Evolutionary conservation across 2,329 filamentous ascomycete genomes (phyloP).

Genomic region (Venturiaceae sp.): DNA sequence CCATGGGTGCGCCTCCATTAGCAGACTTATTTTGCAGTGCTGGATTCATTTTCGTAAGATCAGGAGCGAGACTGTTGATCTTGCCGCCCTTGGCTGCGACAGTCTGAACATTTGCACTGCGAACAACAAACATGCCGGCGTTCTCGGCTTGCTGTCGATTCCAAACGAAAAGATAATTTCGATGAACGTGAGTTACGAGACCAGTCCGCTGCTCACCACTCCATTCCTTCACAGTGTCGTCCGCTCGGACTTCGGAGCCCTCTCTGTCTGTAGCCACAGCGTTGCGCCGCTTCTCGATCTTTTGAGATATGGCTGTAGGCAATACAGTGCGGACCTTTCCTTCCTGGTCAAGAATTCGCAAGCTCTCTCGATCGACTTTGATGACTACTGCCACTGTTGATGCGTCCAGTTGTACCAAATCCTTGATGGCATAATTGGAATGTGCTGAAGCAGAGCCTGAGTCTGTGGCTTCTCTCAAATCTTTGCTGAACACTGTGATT

Average conservation of each 20-base stretch:
- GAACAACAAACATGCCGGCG: slow-evolving; percentile 78
- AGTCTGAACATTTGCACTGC: slow-evolving; percentile 76
- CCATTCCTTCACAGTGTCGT: slow-evolving; percentile 87
- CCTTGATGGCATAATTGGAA: slow-evolving; percentile 86
- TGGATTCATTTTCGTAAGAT: slow-evolving; percentile 87
- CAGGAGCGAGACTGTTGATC: slow-evolving; percentile 60
- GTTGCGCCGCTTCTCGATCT: slow-evolving; percentile 69
- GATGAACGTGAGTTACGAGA: slow-evolving; percentile 86
- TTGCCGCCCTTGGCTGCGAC: slow-evolving; percentile 91
- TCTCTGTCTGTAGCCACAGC: slow-evolving; percentile 89
- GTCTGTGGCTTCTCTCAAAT: slow-evolving; percentile 86
- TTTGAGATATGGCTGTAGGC: slow-evolving; percentile 86
- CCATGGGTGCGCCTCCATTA: slow-evolving; percentile 40
- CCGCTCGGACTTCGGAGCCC: slow-evolving; percentile 82
- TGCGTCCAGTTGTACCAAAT: slow-evolving; percentile 88
- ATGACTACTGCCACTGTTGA: slow-evolving; percentile 88
- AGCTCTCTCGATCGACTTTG: slow-evolving; percentile 88
- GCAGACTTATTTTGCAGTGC: slow-evolving; percentile 66
- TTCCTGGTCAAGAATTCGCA: slow-evolving; percentile 85
- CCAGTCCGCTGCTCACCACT: slow-evolving; percentile 78
- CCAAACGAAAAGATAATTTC: slow-evolving; percentile 84
- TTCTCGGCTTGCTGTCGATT: slow-evolving; percentile 80
- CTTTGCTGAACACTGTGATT: slow-evolving; percentile 96
- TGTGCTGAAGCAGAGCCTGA: slow-evolving; percentile 75
- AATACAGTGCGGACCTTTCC: slow-evolving; percentile 73